A percentile compares a stretch with the other conserved stretches of the same genome.
Evolutionary conservation across 2,329 filamentous ascomycete genomes (phyloP).

Genomic region (Xylariaceae sp.): DNA sequence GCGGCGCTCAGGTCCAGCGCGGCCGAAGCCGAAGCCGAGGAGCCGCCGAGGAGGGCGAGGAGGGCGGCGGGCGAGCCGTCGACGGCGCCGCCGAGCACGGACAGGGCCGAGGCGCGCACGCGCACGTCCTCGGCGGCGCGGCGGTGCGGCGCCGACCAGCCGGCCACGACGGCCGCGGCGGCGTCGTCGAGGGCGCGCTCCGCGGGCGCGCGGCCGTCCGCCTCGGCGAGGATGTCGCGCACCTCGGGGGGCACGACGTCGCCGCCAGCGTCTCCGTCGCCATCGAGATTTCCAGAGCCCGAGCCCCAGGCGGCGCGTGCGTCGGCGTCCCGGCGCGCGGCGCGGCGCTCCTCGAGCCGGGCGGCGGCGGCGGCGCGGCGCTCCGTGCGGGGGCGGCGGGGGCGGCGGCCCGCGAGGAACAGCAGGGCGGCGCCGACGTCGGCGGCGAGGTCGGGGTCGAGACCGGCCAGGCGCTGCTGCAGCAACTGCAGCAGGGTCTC

Average conservation of each 20-base stretch:
- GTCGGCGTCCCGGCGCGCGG: slow-evolving; percentile 42
- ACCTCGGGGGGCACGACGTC: slow-evolving; percentile 23
- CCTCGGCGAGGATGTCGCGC: slow-evolving; percentile 30
- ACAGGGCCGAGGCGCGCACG: slow-evolving; percentile 61
- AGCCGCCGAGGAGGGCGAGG: slow-evolving; percentile 45
- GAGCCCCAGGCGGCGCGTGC: slow-evolving; percentile 49
- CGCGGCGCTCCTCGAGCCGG: slow-evolving; percentile 36
- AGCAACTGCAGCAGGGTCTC: slow-evolving; percentile 59
- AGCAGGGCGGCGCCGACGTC: slow-evolving; percentile 52
- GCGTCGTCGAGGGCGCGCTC: slow-evolving; percentile 40
- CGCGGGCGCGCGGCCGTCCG: slow-evolving; percentile 10
- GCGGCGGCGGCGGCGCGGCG: slow-evolving; percentile 45
- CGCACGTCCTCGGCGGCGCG: slow-evolving; percentile 61
- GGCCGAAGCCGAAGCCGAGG: slow-evolving; percentile 42
- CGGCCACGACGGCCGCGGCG: slow-evolving; percentile 52
- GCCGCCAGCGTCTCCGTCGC: not conserved
- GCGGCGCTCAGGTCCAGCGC: slow-evolving; percentile 57
- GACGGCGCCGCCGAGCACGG: slow-evolving; percentile 52
- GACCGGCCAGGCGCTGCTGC: slow-evolving; percentile 50
- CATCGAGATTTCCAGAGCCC: slow-evolving; percentile 8
- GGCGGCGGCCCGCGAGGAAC: slow-evolving; percentile 56
- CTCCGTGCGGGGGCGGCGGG: slow-evolving; percentile 51
- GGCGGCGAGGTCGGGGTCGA: slow-evolving; percentile 44
- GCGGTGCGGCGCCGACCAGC: slow-evolving; percentile 63
- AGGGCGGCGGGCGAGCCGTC: slow-evolving; percentile 34